A percentile compares a stretch with the other conserved stretches of the same genome.
phyloP scores from a whole-genome alignment of 2,329 filamentous ascomycete species.

The Talaromyces albobiverticillius region DNA sequence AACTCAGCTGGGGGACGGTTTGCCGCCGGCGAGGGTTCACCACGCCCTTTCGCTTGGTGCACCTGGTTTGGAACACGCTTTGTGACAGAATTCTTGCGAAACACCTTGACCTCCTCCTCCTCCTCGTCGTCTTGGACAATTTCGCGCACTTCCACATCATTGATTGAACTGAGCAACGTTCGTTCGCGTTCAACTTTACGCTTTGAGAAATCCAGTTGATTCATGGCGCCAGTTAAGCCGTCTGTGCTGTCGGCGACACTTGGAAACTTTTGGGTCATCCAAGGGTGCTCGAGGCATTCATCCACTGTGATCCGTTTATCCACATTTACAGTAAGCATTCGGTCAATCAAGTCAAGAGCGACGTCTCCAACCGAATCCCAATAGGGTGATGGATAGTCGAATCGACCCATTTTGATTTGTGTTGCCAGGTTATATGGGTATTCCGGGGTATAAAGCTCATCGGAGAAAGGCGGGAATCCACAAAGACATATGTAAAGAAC shows the following conservation, averaged over 20 bases:
- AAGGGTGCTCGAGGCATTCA: constrained; percentile 86
- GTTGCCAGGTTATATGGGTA: constrained; percentile 85
- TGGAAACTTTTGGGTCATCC: constrained; percentile 65
- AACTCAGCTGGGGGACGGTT: constrained; percentile 72
- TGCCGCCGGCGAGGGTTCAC: constrained; percentile 65
- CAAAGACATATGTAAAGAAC: constrained; percentile 97
- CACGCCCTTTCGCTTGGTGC: constrained; percentile 27
- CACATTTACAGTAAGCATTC: constrained; percentile 87
- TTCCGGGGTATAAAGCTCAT: constrained; percentile 77
- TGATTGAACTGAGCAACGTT: constrained; percentile 78
- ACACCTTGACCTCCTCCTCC: constrained; percentile 65
- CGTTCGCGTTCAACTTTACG: constrained; percentile 78
- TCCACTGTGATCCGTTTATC: constrained; percentile 83
- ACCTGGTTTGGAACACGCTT: constrained; percentile 45
- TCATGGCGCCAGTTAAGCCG: constrained; percentile 83
- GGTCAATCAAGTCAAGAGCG: constrained; percentile 88
- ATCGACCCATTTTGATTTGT: constrained; percentile 84
- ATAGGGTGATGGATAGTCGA: constrained; percentile 94
- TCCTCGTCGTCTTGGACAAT: constrained; percentile 56
- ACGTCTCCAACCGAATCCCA: constrained; percentile 87
- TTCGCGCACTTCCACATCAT: constrained; percentile 65
- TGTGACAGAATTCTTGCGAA: constrained; percentile 63
- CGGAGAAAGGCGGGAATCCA: constrained; percentile 94
- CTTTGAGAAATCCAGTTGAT: constrained; percentile 76
- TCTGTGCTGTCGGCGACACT: constrained; percentile 82